Evolutionary conservation across 306 rosid species (phyloP), one percentile per base, ranked within the genome.

Genomic region (apple (Malus domestica)): DNA sequence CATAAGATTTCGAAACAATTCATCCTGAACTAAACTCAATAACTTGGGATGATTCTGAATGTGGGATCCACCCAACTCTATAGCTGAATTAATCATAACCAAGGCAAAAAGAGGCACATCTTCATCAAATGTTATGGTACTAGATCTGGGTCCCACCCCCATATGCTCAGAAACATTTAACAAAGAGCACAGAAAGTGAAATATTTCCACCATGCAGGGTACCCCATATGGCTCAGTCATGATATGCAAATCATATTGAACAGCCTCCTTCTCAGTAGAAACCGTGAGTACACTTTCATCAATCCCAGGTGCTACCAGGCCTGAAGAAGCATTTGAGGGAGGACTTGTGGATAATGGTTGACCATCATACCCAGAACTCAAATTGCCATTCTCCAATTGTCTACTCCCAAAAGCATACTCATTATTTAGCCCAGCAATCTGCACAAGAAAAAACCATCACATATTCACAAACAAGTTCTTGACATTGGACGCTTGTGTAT

Each of bases 131-230:
- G 97, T 86, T 73, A 88, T 71, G 16, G 99, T 87, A 82, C 87
- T 92, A 79, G 97, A 87, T 81, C 91, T 89, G 38, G 93, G 80
- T 72, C 87, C 97, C 78, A 87, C 75, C 76, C 86, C 98, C 70
- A 79, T 82, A 80, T 89, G 84, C 90, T 95, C 96, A 42, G 86
- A 86, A 85, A 87, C 86, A 88, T 89, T 90, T 82, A 92, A 84
- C 89, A 90, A 83, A 80, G 96, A 89, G 77, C 99, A 96, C 54
- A 96, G 87, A 78, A 90, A 92, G 79, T 89, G 90, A 82, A 96
- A 92, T 82, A 90, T 90, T 84, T 96, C 98, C 86, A 96, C 93
- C 99, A 96, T 96, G 90, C 99, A 92, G 62, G 99, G 93, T 70
- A 90, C 98, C 71, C 99, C 99, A 63, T 87, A 95, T 16, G 98